Evolutionary conservation across 768 basidiomycete species (phyloP), one percentile per base, ranked within the genome.

Genomic region (Phaeotremella fagi): DNA sequence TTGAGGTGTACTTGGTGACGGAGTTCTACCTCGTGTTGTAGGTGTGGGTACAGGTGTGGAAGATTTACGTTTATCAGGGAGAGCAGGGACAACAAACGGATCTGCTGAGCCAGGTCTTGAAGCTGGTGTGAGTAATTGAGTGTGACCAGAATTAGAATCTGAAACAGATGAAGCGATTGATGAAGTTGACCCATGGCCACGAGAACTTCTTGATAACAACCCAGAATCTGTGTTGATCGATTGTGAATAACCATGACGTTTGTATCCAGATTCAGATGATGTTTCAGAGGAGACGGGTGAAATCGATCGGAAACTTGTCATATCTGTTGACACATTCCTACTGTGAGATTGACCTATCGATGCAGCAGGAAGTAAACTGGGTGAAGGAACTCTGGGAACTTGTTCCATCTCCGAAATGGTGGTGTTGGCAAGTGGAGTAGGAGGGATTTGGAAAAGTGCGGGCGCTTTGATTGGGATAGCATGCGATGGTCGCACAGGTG

Each of bases 391-490:
- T 5, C 46, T 26, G 4, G 20, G 33, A 35, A 27, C 7, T 22
- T 27, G 14, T 26, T 16, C n/a, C 46, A 28, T 33, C 46, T 27
- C 26, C 14, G 26, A 7, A 14, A 23, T 27, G 11, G 46, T 26
- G 14, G 46, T 24, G 4, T 54, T 3, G 43, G 56, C 37, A 47
- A 62, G 59, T 2, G 71, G 71, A 0, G 71, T 71, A 22, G 68
- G 62, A 1, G 71, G 72, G 48, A 74, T 71, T 14, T 63, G 60
- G 31, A 61, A 66, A 23, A 71, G 55, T 16, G 64, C 52, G 16
- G 72, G 72, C 9, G 72, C 73, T 18, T 68, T 64, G 45, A 71
- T 71, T 4, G 67, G 62, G 51, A 74, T 70, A 3, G 72, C 71
- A 16, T 63, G 59, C 23, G 59, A 62, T 9, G 62, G 51, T 28